Base-by-base conservation (phyloP, 345 rosid species). In the Brassica napus region DNA sequence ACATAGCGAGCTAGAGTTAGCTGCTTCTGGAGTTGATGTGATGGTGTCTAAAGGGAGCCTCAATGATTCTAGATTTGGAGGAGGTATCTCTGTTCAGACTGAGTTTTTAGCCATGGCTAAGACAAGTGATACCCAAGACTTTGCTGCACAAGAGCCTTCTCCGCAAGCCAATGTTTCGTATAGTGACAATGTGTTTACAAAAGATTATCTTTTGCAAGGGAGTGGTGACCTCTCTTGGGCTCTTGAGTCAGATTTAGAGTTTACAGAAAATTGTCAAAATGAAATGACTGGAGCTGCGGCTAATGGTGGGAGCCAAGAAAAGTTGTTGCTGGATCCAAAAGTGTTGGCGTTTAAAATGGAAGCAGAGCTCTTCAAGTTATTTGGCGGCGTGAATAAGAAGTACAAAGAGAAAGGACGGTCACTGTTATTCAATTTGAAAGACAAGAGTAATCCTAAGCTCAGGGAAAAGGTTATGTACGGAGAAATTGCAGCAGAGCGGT, bases 391-490 rank as follows among this genome's bases (percentile, higher is more conserved):
- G 55, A 92, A 91, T 85, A 94, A 92, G 77, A 94, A 94, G 82
- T 94, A 92, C 66, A 94, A 87, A 83, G 98, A 94, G 83, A 92
- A 85, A 76, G 98, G 94, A 15, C 87, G 97, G 82, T 92, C 97
- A 30, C 90, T 94, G 44, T 76, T 94, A 64, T 94, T 94, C 82
- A 94, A 94, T 73, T 83, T 94, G 76, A 94, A 94, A 82, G 98
- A 94, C 74, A 92, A 86, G 16, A 94, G 68, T 77, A 94, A 94
- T 80, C 98, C 98, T 74, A 93, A 92, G 64, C 84, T 94, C 49
- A 84, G 97, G 57, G 97, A 88, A 82, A 88, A 84, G 64, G 98
- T 94, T 78, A 76, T 88, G 83, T 83, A 87, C 0, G 97, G 94
- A 24, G 92, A 88, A 52, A 92, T 94, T 59, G 30, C 85, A 6